Percentiles rank a stretch among this genome's conserved stretches.
Conservation (phyloP, 2,329 filamentous ascomycete species). For the Fusarium poae region DNA sequence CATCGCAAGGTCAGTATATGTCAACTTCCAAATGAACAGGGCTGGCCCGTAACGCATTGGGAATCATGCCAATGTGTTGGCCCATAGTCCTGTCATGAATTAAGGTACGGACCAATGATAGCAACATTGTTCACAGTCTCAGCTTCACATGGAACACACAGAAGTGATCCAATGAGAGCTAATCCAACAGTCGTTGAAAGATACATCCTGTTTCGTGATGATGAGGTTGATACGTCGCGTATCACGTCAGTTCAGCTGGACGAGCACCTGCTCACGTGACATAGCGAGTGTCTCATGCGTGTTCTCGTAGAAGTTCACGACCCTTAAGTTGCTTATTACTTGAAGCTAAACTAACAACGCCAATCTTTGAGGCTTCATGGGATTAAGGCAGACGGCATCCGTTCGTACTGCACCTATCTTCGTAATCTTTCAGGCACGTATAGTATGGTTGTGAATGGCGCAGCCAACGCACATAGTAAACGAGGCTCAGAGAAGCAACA, state of each 20-base stretch:
- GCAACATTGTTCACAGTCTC: slow-evolving; percentile 52
- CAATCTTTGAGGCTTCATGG: neutral
- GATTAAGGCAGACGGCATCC: neutral
- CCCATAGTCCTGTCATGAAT: neutral
- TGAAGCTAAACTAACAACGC: neutral
- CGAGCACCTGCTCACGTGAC: slow-evolving; percentile 20
- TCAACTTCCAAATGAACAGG: neutral
- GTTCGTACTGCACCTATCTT: neutral
- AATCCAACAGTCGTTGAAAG: slow-evolving; percentile 26
- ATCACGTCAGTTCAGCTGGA: slow-evolving; percentile 1
- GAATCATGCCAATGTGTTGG: neutral
- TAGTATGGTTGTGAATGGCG: neutral
- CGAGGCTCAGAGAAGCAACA: neutral
- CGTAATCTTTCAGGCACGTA: neutral
- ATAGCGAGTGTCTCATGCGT: neutral
- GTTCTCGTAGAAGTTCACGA: neutral
- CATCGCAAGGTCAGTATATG: slow-evolving; percentile 22
- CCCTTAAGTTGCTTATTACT: neutral
- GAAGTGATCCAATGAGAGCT: slow-evolving; percentile 39
- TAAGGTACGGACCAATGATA: slow-evolving; percentile 53
- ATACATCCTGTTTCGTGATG: slow-evolving; percentile 33
- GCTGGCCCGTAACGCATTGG: neutral
- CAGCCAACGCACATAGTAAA: too few species aligned
- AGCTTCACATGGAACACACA: slow-evolving; percentile 18
- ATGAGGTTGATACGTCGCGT: neutral